Conservation (phyloP, 2,329 filamentous ascomycete species). For the Aspergillus tanneri region DNA sequence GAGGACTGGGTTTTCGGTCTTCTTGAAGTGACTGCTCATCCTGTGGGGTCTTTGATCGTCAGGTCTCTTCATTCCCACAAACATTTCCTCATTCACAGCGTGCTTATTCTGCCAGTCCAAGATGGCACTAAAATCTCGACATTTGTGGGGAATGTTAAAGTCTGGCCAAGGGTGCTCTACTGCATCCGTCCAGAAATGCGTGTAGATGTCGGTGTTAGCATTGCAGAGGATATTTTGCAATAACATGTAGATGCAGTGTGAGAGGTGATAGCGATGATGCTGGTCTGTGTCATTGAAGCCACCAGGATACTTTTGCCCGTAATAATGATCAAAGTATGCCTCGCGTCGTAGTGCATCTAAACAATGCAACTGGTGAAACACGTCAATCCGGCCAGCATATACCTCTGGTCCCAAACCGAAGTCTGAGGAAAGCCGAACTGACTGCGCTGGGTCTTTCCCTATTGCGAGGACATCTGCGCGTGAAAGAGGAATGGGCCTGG, state of each 20-base stretch:
- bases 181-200: too few species aligned
- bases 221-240: too few species aligned
- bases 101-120: too few species aligned
- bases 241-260: too few species aligned
- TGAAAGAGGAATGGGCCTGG: neutral
- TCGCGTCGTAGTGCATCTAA: constrained; percentile 4
- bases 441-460: constrained; percentile 1
- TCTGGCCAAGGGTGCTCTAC: too few species aligned
- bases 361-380: constrained; percentile 9
- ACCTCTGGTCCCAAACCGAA: constrained; percentile 7
- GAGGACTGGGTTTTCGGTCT: too few species aligned
- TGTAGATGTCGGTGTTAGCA: too few species aligned
- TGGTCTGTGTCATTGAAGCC: neutral
- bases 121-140: too few species aligned
- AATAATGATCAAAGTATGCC: constrained; percentile 8
- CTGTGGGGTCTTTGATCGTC: too few species aligned
- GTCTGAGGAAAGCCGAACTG: neutral
- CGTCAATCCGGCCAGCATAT: constrained; percentile 2
- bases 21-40: too few species aligned
- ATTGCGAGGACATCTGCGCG: constrained; percentile 2
- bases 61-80: neutral
- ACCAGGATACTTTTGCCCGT: neutral
- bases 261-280: neutral
- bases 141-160: too few species aligned
- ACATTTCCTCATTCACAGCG: too few species aligned